A percentile compares a stretch with the other conserved stretches of the same genome.
These are phyloP conservation scores for Chalara sp. DNA, from an alignment of 2,329 filamentous ascomycete species.

Conservation along the genomic window DNA sequence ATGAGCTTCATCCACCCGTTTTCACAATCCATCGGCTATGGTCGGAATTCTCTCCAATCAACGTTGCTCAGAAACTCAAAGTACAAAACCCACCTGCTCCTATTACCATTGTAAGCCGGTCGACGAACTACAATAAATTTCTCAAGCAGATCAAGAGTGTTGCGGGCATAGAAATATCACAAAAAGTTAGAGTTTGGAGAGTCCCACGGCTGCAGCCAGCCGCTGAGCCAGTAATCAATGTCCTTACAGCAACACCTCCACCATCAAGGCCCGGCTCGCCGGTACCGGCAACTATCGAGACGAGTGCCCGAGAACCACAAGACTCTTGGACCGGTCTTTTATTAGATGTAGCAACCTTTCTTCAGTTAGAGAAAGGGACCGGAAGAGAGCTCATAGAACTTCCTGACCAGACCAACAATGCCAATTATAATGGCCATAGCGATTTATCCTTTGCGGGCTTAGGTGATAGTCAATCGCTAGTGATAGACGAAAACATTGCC, in stretches of 20 bases:
- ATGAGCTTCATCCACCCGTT: constrained; percentile 78
- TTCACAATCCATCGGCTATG: constrained; percentile 80
- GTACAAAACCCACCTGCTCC: constrained; percentile 55
- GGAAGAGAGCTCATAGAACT: constrained; percentile 58
- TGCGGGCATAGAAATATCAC: constrained; percentile 58
- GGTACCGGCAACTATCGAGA: constrained; percentile 1
- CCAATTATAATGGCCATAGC: constrained; percentile 70
- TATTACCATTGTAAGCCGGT: constrained; percentile 64
- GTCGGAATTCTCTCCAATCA: constrained; percentile 48
- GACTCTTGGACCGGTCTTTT: constrained; percentile 37
- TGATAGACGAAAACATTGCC: constrained; percentile 74
- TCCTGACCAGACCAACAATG: constrained; percentile 64
- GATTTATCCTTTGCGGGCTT: constrained; percentile 62
- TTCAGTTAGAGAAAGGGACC: constrained; percentile 51
- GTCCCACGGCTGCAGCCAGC: constrained; percentile 20
- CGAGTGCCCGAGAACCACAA: constrained; percentile 17
- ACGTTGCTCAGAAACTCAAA: constrained; percentile 50
- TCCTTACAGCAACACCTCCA: constrained; percentile 35
- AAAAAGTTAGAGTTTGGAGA: constrained; percentile 62
- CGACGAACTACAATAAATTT: constrained; percentile 66
- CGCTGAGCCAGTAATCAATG: constrained; percentile 27
- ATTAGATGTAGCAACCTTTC: constrained; percentile 50
- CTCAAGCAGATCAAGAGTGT: constrained; percentile 65
- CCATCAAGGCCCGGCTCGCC: constrained; percentile 26
- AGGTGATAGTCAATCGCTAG: constrained; percentile 64